Base-by-base conservation (phyloP, 495 filamentous ascomycete genomes). In the Penicillium taxi region DNA sequence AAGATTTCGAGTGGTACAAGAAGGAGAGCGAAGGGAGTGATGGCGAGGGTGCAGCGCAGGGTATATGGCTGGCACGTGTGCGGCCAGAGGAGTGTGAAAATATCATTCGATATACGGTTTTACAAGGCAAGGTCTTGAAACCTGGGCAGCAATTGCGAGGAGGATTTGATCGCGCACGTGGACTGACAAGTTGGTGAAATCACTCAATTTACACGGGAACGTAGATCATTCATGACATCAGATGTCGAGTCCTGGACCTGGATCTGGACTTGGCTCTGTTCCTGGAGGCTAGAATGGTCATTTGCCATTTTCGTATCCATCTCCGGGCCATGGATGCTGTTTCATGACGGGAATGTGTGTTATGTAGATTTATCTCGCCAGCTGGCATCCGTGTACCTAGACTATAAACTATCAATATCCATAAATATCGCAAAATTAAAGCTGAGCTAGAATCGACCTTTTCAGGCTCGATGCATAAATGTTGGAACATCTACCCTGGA, bases 61-160 rank as follows among this genome's bases (percentile, higher is more conserved):
- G 88, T 35, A 90, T 98, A 44, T 98, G 91, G 91, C 66, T 98
- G 16, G 91, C 90, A 24, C 70, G 89, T 21, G 80, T 98, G 7
- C 58, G 73, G 52, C 91, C 93, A 2, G 85, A 91, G 65, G 87
- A 98, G 53, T 94, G 93, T 41, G 91, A 95, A 72, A 88, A 87
- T 37, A 82, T 98, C 35, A 78, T 98, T 26, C 73, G 77, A 56
- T 93, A 80, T 58, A 96, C 93, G 1, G 75, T 98, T 1, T 50
- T 96, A 47, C 79, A 95, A 69, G 93, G 91, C 5, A 96, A 94
- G 69, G 81, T 96, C 12, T 76, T 96, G 24, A 93, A 96, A 67
- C 81, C 86, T 16, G 78, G 75, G 47, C 64, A 72, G 35, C 88
- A 94, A 72, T 47, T 98, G 44, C 61, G 91, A 22, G 91, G 84